These are phyloP conservation scores for Pseudomassariella vexata DNA, from an alignment of 2,329 filamentous ascomycete species.

Conservation along the genomic window DNA sequence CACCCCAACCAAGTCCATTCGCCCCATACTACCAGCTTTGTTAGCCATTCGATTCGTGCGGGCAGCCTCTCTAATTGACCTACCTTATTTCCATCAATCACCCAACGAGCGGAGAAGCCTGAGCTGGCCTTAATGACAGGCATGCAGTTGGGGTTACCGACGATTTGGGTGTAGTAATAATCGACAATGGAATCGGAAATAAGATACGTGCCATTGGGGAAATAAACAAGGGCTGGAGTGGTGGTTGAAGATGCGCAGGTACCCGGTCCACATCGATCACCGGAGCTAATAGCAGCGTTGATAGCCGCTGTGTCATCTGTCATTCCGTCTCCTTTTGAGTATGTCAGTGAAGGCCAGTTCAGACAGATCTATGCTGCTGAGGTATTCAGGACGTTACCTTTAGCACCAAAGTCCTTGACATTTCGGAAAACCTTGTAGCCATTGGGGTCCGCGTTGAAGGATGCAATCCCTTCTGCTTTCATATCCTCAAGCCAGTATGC, in stretches of 20 bases:
- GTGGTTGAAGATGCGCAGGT: slow-evolving; percentile 19
- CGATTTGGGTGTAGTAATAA: slow-evolving; percentile 73
- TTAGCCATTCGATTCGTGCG: not conserved
- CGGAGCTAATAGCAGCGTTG: slow-evolving; percentile 26
- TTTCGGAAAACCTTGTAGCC: slow-evolving; percentile 30
- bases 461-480: slow-evolving; percentile 25
- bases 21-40: slow-evolving; percentile 27
- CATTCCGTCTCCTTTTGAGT: slow-evolving; percentile 18
- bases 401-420: slow-evolving; percentile 30
- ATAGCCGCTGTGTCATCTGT: slow-evolving; percentile 31
- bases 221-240: slow-evolving; percentile 26
- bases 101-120: slow-evolving; percentile 39
- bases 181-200: slow-evolving; percentile 66
- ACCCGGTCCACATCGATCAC: slow-evolving; percentile 19
- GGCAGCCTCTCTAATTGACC: not conserved
- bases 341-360: slow-evolving; percentile 5
- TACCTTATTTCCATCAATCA: slow-evolving; percentile 39
- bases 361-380: slow-evolving; percentile 7
- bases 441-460: slow-evolving; percentile 23
- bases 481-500: slow-evolving; percentile 18
- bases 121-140: slow-evolving; percentile 49
- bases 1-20: slow-evolving; percentile 37
- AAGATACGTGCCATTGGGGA: slow-evolving; percentile 55
- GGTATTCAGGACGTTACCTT: too few species aligned
- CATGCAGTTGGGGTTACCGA: slow-evolving; percentile 34